A percentile compares a stretch with the other conserved stretches of the same genome.
Conservation (phyloP, 768 basidiomycete species). For the Suillus variegatus region DNA sequence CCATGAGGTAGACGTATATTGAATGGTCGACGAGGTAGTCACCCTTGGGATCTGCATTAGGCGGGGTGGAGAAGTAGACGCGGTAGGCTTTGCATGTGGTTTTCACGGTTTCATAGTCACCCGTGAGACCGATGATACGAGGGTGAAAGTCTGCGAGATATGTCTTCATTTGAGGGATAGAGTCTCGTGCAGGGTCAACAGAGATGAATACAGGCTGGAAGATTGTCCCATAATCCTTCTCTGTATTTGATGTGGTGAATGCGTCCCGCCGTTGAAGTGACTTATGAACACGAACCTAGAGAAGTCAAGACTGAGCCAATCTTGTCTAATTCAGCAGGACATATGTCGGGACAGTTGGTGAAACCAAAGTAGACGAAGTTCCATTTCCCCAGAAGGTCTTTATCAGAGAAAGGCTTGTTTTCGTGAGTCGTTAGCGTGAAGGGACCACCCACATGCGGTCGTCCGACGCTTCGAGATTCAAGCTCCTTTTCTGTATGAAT, state of each 20-base stretch:
- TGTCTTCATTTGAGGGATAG: constrained; percentile 53
- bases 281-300: constrained; percentile 48
- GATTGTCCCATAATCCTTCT: constrained; percentile 65
- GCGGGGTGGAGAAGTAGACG: constrained; percentile 97
- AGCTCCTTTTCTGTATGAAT: constrained; percentile 65
- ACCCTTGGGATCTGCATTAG: constrained; percentile 79
- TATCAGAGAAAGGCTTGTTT: constrained; percentile 73
- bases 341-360: constrained; percentile 99
- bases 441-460: constrained; percentile 89
- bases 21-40: constrained; percentile 98
- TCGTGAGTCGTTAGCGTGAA: constrained; percentile 74
- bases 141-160: constrained; percentile 91
- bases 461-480: constrained; percentile 71
- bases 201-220: constrained; percentile 94
- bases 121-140: constrained; percentile 83
- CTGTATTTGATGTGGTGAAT: constrained; percentile 38
- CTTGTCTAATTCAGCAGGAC: constrained; percentile 97
- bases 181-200: constrained; percentile 94
- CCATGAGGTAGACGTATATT: constrained; percentile 98
- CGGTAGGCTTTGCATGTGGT: constrained; percentile 92
- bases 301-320: constrained; percentile 74
- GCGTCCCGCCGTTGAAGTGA: not conserved
- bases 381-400: constrained; percentile 88
- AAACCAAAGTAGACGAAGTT: constrained; percentile 97
- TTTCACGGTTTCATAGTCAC: constrained; percentile 84